Evolutionary conservation across 2,329 filamentous ascomycete genomes (phyloP).

Genomic region (Xylariaceae sp.): DNA sequence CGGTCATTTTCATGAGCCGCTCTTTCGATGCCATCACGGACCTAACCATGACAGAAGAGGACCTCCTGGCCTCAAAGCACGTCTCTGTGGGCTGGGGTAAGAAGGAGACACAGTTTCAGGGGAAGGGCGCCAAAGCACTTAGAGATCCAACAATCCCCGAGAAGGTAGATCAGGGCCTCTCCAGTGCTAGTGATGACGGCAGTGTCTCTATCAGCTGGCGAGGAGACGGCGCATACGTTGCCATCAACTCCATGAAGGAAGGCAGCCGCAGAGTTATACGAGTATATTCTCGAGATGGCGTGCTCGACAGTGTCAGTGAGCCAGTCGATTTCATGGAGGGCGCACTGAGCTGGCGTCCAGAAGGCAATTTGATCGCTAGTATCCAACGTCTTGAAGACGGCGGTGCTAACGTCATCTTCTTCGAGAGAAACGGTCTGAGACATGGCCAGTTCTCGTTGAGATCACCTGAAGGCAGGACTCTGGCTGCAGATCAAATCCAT

Average conservation of each 20-base stretch:
- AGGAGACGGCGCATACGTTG: slow-evolving; percentile 87
- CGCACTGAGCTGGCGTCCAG: slow-evolving; percentile 83
- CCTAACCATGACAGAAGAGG: slow-evolving; percentile 64
- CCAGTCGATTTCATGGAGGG: slow-evolving; percentile 89
- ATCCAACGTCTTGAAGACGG: slow-evolving; percentile 65
- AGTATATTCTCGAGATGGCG: slow-evolving; percentile 84
- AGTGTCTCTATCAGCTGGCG: slow-evolving; percentile 79
- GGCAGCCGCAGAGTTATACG: slow-evolving; percentile 71
- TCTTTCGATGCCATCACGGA: slow-evolving; percentile 81
- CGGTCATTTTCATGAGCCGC: slow-evolving; percentile 86
- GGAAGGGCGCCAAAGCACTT: slow-evolving; percentile 77
- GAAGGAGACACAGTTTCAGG: slow-evolving; percentile 95
- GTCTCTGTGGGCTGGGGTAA: slow-evolving; percentile 98
- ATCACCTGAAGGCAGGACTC: slow-evolving; percentile 51
- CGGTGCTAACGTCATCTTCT: slow-evolving; percentile 78
- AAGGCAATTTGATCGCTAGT: slow-evolving; percentile 84
- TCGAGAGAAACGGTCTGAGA: slow-evolving; percentile 94
- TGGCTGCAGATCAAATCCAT: slow-evolving; percentile 53
- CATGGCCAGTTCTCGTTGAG: slow-evolving; percentile 89
- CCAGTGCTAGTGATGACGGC: slow-evolving; percentile 69
- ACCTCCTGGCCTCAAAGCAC: slow-evolving; percentile 83
- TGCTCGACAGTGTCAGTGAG: slow-evolving; percentile 88
- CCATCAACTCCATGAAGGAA: slow-evolving; percentile 72
- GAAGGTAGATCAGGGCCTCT: slow-evolving; percentile 74
- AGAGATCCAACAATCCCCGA: slow-evolving; percentile 94